Evolutionary conservation across 257 asterid genomes (phyloP), one percentile per base, ranked within the genome.

Genomic region (Nicotiana knightiana): DNA sequence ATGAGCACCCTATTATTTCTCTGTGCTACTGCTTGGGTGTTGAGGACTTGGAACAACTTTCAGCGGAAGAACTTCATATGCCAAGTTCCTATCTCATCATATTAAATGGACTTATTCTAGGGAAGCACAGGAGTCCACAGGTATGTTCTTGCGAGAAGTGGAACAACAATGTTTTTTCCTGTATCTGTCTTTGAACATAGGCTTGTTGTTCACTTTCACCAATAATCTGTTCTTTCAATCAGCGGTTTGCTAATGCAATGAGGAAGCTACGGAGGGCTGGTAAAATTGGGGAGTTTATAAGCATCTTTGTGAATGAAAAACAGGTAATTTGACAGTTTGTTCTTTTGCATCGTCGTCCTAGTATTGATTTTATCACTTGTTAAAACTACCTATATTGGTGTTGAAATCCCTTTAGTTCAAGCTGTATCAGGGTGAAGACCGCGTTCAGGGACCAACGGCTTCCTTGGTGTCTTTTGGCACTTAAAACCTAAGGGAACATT

Each of bases 61-160:
- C 99, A 17, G 97, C 88, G 12, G 99, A 96, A 90, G 98, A 94
- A 75, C 95, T 96, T 88, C 99, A 94, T 91, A 88, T 81, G 92
- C 97, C 97, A 77, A 83, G 87, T 85, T 92, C 97, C 66, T 92
- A 87, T 89, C 86, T 96, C 84, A 84, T 96, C 83, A 90, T 93
- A 30, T 88, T 92, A 80, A 94, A 96, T 81, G 99, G 99, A 67
- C 97, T 90, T 75, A 96, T 96, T 91, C 94, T 96, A 85, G 99
- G 99, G 84, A 94, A 96, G 85, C 99, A 96, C 91, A 89, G 87
- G 84, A 85, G 84, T 83, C 97, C 97, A 58, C 97, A 91, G 86
- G 98, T 93, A 90, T 17, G 79, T 59, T 78, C 15, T 43, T 43
- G 48, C 48, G 9, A 7, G 39, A 43, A 57, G 57, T 78, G 82